Conservation (phyloP, 306 rosid genomes). For the Glycine latifolia region DNA sequence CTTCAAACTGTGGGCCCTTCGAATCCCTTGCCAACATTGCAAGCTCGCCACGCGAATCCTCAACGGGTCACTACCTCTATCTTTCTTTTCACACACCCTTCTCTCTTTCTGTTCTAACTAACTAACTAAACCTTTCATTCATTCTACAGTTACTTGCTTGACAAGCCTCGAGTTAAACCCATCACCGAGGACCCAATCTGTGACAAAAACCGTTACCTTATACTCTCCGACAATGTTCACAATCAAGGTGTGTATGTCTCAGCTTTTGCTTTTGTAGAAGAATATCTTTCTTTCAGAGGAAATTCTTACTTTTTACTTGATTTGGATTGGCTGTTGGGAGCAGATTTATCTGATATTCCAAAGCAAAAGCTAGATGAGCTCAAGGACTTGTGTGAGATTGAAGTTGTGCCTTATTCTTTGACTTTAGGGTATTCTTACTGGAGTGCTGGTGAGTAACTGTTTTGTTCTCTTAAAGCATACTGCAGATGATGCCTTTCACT, state of each 20-base stretch:
- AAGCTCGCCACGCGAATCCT: slow-evolving; percentile 74
- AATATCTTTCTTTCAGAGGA: neutral
- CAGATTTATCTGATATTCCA: slow-evolving; percentile 82
- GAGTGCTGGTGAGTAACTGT: slow-evolving; percentile 72
- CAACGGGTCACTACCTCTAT: slow-evolving; percentile 60
- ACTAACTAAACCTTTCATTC: neutral
- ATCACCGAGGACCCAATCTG: slow-evolving; percentile 77
- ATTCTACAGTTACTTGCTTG: slow-evolving; percentile 73
- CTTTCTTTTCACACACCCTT: neutral
- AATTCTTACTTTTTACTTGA: neutral
- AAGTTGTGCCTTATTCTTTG: slow-evolving; percentile 79
- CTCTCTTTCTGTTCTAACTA: neutral
- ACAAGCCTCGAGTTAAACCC: slow-evolving; percentile 86
- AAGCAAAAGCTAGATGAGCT: slow-evolving; percentile 68
- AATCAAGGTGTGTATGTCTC: slow-evolving; percentile 50
- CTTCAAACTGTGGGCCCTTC: slow-evolving; percentile 77
- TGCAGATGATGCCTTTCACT: slow-evolving; percentile 5
- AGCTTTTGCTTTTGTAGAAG: no score
- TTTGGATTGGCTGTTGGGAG: slow-evolving; percentile 34
- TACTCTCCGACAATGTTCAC: slow-evolving; percentile 74
- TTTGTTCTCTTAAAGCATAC: slow-evolving; percentile 30
- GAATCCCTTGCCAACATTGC: slow-evolving; percentile 90
- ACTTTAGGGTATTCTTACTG: slow-evolving; percentile 92
- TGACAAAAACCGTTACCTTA: slow-evolving; percentile 72
- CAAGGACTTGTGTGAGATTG: slow-evolving; percentile 70